phyloP scores from a whole-genome alignment of 2,329 filamentous ascomycete genomes.

The Remersonia thermophila region DNA sequence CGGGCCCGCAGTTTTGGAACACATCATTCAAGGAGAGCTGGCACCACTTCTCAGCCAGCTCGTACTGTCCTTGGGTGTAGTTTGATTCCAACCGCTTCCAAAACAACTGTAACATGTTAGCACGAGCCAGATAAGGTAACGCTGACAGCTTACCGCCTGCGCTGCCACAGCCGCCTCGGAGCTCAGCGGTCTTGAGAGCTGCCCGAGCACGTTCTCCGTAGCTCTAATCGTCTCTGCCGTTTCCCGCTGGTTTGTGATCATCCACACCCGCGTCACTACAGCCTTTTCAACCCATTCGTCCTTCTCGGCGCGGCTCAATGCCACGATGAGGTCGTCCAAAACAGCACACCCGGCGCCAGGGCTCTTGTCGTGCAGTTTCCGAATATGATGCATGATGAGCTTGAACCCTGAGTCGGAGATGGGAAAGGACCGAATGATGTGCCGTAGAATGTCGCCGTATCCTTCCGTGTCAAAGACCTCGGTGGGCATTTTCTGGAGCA shows the following conservation, averaged over 20 bases:
- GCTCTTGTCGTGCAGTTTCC: constrained; percentile 46
- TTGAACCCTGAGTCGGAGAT: constrained; percentile 53
- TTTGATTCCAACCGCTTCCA: constrained; percentile 66
- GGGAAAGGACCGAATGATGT: constrained; percentile 48
- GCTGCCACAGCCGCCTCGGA: constrained; percentile 52
- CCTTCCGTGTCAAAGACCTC: constrained; percentile 36
- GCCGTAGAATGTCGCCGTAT: constrained; percentile 42
- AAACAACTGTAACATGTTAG: constrained; percentile 46
- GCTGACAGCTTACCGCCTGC: constrained; percentile 44
- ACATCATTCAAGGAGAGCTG: constrained; percentile 51
- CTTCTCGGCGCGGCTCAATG: constrained; percentile 32
- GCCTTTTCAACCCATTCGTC: constrained; percentile 55
- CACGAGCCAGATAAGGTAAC: no score
- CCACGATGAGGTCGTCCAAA: constrained; percentile 51
- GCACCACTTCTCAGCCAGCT: constrained; percentile 58
- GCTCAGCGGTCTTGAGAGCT: constrained; percentile 36
- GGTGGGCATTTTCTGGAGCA: constrained; percentile 39
- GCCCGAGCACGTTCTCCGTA: constrained; percentile 28
- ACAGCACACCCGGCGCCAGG: constrained; percentile 35
- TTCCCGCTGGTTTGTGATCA: constrained; percentile 39
- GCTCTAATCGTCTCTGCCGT: constrained; percentile 18
- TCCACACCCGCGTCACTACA: constrained; percentile 56
- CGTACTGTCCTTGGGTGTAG: constrained; percentile 39
- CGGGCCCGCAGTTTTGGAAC: constrained; percentile 52
- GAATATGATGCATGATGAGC: constrained; percentile 54